Evolutionary conservation across 306 rosid species (phyloP), one percentile per base, ranked within the genome.

Genomic region (Sicyos baderoa): DNA sequence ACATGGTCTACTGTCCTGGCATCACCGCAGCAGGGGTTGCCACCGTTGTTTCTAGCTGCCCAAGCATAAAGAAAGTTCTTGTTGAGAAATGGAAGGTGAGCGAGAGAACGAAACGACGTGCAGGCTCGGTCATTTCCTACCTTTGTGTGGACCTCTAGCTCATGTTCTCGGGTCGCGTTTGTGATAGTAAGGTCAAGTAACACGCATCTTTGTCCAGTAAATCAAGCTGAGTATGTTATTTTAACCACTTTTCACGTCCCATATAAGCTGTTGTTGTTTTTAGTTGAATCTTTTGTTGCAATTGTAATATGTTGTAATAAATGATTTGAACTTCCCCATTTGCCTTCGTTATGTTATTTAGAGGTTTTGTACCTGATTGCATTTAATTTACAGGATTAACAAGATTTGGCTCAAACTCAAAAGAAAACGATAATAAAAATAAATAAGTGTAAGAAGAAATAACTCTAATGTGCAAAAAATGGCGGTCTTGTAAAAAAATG

Each of bases 11-110:
- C 73, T 93, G 99, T 78, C 89, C 89, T 4, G 82, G 89, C 55
- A 77, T 93, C 72, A 88, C 97, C 14, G 81, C 87, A 42, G 82
- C 84, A 14, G 97, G 97, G 29, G 96, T 93, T 23, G 96, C 99
- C 65, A 85, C 90, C 0, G 86, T 93, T 69, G 94, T 93, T 61
- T 90, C 99, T 9, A 72, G 96, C 49, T 93, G 99, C 59, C 84
- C 88, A 50, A 82, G 84, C 82, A 79, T 93, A 73, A 93, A 85
- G 82, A 93, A 90, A 79, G 85, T 93, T 48, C 84, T 90, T 18
- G 97, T 93, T n/a, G 99, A 93, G 89, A 86, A 90, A 80, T 85
- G 85, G 90, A 93, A 93, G 89, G 99, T 93, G 72, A 93, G 97
- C 76, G 80, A 81, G 67, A 80, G 99, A 74, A 90, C 99, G 47